Evolutionary conservation across 1,284 basidiomycete genomes (phyloP).

Genomic region (Malassezia sp.): DNA sequence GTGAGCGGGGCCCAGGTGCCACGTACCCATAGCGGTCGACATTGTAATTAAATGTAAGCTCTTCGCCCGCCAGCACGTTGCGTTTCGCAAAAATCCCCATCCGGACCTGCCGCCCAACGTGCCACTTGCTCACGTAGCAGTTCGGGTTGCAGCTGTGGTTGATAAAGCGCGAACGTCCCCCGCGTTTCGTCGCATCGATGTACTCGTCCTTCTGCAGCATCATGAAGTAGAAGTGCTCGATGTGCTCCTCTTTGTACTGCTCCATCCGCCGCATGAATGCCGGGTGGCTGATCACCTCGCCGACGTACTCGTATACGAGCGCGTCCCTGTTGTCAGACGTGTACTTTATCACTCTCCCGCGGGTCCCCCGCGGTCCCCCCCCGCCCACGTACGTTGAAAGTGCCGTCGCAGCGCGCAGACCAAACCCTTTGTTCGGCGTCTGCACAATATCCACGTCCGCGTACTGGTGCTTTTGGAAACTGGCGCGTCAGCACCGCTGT

Average conservation of each 20-base stretch:
- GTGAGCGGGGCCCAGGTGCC: not conserved
- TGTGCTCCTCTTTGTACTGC: slow-evolving; percentile 81
- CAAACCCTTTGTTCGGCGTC: slow-evolving; percentile 92
- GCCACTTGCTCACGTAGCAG: slow-evolving; percentile 99
- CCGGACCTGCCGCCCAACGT: slow-evolving; percentile 74
- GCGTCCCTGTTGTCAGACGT: slow-evolving; percentile 53
- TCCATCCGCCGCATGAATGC: slow-evolving; percentile 89
- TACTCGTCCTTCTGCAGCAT: slow-evolving; percentile 98
- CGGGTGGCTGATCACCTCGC: slow-evolving; percentile 79
- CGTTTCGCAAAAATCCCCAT: slow-evolving; percentile 98
- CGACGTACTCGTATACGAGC: slow-evolving; percentile 96
- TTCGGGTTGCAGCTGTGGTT: slow-evolving; percentile 98
- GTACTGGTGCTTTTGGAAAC: slow-evolving; percentile 77
- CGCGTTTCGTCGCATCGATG: slow-evolving; percentile 94
- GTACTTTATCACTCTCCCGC: too few species aligned
- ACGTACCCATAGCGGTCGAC: slow-evolving; percentile 75
- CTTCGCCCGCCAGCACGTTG: slow-evolving; percentile 68
- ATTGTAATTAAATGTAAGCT: slow-evolving; percentile 98
- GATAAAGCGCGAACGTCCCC: slow-evolving; percentile 88
- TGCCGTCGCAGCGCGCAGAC: slow-evolving; percentile 64
- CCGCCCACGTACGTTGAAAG: slow-evolving; percentile 58
- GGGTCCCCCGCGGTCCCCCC: too few species aligned
- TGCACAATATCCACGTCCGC: slow-evolving; percentile 77
- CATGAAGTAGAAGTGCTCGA: slow-evolving; percentile 98
- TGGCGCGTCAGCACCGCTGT: too few species aligned